Evolutionary conservation across 2,329 filamentous ascomycete genomes (phyloP).

Genomic region (Metarhizium guizhouense): DNA sequence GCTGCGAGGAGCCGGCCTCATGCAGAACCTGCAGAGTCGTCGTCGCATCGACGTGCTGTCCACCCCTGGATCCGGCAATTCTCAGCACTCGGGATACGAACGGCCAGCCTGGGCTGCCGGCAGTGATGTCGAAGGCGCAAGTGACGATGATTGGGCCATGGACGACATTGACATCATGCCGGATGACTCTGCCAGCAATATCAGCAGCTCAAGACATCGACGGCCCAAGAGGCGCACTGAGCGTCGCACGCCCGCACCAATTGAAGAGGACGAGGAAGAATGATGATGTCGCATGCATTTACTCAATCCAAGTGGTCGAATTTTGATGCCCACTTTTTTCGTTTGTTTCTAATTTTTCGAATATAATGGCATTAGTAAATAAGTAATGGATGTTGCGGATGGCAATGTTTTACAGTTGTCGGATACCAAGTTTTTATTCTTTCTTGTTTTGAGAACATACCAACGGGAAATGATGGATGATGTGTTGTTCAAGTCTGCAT

Average conservation of each 20-base stretch:
- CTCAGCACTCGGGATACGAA: conserved; percentile 35
- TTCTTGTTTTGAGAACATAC: neutral
- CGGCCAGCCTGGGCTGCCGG: conserved; percentile 27
- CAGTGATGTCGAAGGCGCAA: conserved; percentile 38
- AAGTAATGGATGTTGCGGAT: neutral
- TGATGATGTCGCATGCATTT: conserved; percentile 5
- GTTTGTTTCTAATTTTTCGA: neutral
- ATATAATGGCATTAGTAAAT: neutral
- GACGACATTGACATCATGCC: conserved; percentile 58
- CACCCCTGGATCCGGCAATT: conserved; percentile 37
- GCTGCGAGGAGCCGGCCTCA: conserved; percentile 72
- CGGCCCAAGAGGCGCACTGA: conserved; percentile 60
- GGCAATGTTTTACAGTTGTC: neutral
- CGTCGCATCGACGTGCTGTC: conserved; percentile 47
- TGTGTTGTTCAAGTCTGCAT: neutral
- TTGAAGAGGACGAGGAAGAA: conserved; percentile 67
- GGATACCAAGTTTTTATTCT: neutral
- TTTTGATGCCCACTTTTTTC: neutral
- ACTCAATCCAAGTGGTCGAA: neutral
- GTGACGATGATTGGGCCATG: conserved; percentile 49
- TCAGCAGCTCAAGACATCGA: conserved; percentile 60
- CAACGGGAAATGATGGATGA: neutral
- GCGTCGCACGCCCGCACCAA: conserved; percentile 61
- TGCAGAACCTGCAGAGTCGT: conserved; percentile 52
- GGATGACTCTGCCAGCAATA: conserved; percentile 75